phyloP scores from a whole-genome alignment of 2,329 filamentous ascomycete genomes.

The Emmonsia crescens region DNA sequence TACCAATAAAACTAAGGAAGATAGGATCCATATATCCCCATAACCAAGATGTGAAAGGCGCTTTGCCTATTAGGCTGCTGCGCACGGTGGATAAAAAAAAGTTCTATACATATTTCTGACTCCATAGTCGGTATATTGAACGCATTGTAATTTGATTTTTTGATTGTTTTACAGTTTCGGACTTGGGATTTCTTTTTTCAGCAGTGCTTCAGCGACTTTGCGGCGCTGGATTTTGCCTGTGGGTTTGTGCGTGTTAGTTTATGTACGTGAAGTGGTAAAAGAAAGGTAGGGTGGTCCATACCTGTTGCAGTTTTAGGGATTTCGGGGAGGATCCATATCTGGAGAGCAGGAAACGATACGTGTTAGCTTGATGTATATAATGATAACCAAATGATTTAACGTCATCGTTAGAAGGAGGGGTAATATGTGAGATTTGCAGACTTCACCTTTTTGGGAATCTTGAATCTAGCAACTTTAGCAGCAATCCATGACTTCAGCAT shows the following conservation, averaged over 20 bases:
- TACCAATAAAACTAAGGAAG: not conserved
- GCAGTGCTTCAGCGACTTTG: constrained; percentile 77
- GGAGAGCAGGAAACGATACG: not conserved
- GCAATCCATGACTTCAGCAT: constrained; percentile 59
- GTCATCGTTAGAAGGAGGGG: not conserved
- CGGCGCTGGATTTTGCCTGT: constrained; percentile 70
- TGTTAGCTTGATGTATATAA: not conserved
- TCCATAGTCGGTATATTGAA: not conserved
- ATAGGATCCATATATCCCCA: not conserved
- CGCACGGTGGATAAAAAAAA: not conserved
- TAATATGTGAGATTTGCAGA: not conserved
- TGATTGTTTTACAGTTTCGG: constrained; percentile 18
- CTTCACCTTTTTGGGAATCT: constrained; percentile 66
- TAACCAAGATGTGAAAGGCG: not conserved
- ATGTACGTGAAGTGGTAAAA: not conserved
- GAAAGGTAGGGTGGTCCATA: not conserved
- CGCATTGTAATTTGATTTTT: not conserved
- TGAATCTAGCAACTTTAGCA: constrained; percentile 67
- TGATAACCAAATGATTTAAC: not conserved
- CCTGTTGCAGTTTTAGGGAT: constrained; percentile 84
- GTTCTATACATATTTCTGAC: not conserved
- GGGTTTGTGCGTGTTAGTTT: not conserved
- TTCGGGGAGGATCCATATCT: constrained; percentile 69
- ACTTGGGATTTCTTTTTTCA: constrained; percentile 52
- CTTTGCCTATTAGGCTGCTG: not conserved